Base-by-base conservation (phyloP, 2,329 filamentous ascomycete genomes). In the Calonectria montana region DNA sequence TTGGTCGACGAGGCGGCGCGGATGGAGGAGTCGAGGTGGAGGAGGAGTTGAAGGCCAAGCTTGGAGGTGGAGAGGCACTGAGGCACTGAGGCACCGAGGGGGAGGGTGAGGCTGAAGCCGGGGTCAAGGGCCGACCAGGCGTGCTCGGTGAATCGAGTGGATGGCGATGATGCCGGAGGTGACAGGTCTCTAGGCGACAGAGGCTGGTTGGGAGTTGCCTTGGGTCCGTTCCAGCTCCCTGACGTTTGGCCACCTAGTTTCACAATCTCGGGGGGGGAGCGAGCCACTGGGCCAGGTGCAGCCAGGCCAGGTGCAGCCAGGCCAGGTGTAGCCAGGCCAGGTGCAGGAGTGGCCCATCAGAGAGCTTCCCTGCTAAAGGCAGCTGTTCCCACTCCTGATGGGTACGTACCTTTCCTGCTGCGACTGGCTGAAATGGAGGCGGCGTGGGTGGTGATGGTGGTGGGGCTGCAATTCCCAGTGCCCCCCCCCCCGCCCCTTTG, bases 241-340 rank as follows among this genome's bases (percentile, higher is more conserved):
- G 50, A 47, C 68, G 25, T 67, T 71, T 64, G 69, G 69, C 59
- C 65, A 59, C 53, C 53, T 59, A 55, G 69, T 67, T 67, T 71
- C 69, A 71, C 64, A 67, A 67, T 64, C 53, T 70, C 43, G 64
- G 65, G 53, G 65, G 25, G 39, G 35, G 53, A 59, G 53, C 53
- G 53, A 39, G 53, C 53, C 47, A 39, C 47, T 57, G 39, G 67
- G 67, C 31, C 53, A 39, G 66, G 23, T 57, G 59, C 45, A 48
- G 67, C 29, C 31, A n/a, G 39, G 47, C 59, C 57, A 69, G 48
- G 55, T 67, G 67, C 61, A 68, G 50, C 31, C 31, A 35, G 67
- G 67, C 29, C 41, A 69, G 59, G 55, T 67, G 67, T 50, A 62
- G 55, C 31, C 31, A 35, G 67, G 67, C 29, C 41, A 69, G 59